Evolutionary conservation across 1,284 basidiomycete genomes (phyloP), one percentile per base, ranked within the genome.

Genomic region (Pascua sp.): DNA sequence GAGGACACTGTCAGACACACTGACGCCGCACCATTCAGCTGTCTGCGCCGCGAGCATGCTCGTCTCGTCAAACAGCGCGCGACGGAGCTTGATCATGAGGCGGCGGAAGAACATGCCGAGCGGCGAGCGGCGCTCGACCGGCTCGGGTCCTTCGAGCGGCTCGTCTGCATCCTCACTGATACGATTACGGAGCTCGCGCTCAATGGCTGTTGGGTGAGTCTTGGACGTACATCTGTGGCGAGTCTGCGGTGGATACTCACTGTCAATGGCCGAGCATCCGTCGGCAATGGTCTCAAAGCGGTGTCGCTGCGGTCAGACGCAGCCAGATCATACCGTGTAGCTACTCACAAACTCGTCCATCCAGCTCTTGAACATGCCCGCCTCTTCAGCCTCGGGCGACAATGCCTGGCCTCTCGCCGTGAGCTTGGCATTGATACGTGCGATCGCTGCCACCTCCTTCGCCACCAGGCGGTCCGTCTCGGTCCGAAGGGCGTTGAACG

Each of bases 21-120:
- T 49, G 8, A 56, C 43, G 2, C 66, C 70, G 52, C 71, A 73
- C 74, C 74, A 76, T 52, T 57, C 54, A 4, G 62, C 65, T 1
- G 70, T 52, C 43, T 68, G 64, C n/a, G 58, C 40, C 4, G 71
- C 50, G 1, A 77, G 62, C 17, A 67, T 58, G 15, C 61, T 55
- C 2, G 70, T 69, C 52, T 73, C 75, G 36, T 70, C 67, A 57
- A 77, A 77, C 2, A 69, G 69, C 3, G 75, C 57, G 50, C 67
- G 69, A 9, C 70, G 64, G n/a, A 73, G 62, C 8, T 62, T 61
- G 39, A 73, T 61, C 10, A 70, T 43, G 8, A 74, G 42, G 1
- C 56, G 56, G 36, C 75, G 66, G n/a, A 70, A 61, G 59, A 70
- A 74, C 4, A 74, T 64, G 2, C 73, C 75, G 8, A 76, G 53